Percentiles rank a stretch among this genome's conserved stretches.
phyloP scores from a whole-genome alignment of 192 early-diverging fungal genomes.

The Pecoramyces ruminantium region DNA sequence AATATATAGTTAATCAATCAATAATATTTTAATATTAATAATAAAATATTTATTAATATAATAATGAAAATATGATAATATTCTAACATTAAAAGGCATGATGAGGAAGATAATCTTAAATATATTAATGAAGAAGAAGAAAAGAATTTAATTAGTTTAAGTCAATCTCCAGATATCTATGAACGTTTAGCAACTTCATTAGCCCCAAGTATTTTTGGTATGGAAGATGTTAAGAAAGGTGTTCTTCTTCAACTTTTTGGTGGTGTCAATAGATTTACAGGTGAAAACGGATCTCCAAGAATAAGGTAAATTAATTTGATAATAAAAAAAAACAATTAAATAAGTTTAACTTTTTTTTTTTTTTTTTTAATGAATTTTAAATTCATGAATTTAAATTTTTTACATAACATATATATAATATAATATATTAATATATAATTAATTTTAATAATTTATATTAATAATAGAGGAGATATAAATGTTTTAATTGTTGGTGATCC shows the following conservation, averaged over 20 bases:
- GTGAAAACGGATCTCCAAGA: constrained; percentile 15
- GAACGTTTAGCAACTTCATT: constrained; percentile 68
- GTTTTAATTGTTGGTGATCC: constrained; percentile 91
- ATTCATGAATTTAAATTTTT: too few relatives aligned
- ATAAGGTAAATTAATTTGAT: constrained; percentile 18
- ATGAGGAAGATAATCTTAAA: constrained; percentile 24
- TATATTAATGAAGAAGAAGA: constrained; percentile 27
- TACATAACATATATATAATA: too few relatives aligned
- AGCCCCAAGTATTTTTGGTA: constrained; percentile 85
- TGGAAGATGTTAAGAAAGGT: constrained; percentile 97
- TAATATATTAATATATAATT: too few relatives aligned
- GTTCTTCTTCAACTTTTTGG: constrained; percentile 90
- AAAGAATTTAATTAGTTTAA: constrained; percentile 41
- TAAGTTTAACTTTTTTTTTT: too few relatives aligned
- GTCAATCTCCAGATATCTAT: constrained; percentile 52
- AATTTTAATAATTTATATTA: constrained; percentile 2
- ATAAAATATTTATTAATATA: too few relatives aligned
- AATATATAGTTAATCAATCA: too few relatives aligned
- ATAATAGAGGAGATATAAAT: constrained; percentile 77
- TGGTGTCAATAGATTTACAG: constrained; percentile 71
- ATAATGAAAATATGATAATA: too few relatives aligned
- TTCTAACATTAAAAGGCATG: constrained; percentile 14
- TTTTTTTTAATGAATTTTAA: too few relatives aligned
- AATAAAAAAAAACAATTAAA: constrained; percentile 19
- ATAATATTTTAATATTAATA: not conserved